phyloP scores from a whole-genome alignment of 2,329 filamentous ascomycete genomes.

The Epichloe aotearoae region DNA sequence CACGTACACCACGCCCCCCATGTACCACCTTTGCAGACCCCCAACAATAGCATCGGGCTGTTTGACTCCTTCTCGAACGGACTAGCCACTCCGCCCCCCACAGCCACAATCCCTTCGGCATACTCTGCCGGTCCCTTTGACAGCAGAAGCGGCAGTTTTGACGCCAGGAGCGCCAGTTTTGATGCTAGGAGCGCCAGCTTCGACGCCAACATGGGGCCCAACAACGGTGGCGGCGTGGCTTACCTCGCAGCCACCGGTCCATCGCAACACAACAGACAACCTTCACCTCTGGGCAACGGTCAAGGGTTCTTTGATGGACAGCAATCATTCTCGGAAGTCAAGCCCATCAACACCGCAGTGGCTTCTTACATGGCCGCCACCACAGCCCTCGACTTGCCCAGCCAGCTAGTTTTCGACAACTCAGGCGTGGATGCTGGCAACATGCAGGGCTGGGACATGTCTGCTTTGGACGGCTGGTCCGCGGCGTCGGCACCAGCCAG shows the following conservation, averaged over 20 bases:
- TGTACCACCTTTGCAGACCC: conserved; percentile 19
- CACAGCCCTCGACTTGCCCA: conserved; percentile 19
- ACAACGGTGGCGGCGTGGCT: conserved; percentile 17
- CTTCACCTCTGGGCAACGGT: conserved; percentile 13
- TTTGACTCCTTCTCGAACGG: conserved; percentile 39
- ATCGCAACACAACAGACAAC: conserved; percentile 13
- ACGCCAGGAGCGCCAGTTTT: conserved; percentile 13
- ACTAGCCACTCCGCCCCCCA: conserved; percentile 42
- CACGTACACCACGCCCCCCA: conserved; percentile 13
- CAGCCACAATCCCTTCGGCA: conserved; percentile 34
- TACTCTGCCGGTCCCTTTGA: conserved; percentile 21
- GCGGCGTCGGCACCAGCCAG: conserved; percentile 11
- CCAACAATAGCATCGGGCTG: conserved; percentile 24
- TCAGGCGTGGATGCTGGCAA: conserved; percentile 15
- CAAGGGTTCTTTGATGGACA: conserved; percentile 22
- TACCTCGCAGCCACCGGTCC: conserved; percentile 19
- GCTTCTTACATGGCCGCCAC: conserved; percentile 18
- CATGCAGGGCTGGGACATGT: conserved; percentile 26
- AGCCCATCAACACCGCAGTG: conserved; percentile 19
- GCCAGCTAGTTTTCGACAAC: conserved; percentile 22
- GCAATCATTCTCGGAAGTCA: conserved; percentile 19
- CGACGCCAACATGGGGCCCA: conserved; percentile 22
- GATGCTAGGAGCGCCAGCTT: conserved; percentile 19
- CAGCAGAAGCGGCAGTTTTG: conserved; percentile 23
- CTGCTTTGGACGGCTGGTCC: conserved; percentile 22